Evolutionary conservation across 768 basidiomycete genomes (phyloP).

Genomic region (Leccinum variicolor): DNA sequence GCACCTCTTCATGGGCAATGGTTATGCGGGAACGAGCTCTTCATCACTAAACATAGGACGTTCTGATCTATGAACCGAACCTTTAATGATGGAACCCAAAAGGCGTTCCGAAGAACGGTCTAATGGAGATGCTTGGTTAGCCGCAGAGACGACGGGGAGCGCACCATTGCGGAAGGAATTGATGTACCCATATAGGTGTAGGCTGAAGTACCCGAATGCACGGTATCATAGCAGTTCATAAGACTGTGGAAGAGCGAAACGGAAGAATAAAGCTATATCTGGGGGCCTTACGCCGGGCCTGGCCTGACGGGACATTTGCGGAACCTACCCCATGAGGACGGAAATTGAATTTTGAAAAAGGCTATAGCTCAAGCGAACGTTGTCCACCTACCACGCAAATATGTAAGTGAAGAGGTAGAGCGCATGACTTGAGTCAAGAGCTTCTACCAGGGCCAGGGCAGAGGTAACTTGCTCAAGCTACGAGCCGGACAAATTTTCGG

Average conservation of each 20-base stretch:
- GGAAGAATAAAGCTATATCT: background rate
- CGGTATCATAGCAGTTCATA: too few relatives aligned
- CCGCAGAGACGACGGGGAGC: background rate
- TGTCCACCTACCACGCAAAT: background rate
- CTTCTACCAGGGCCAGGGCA: background rate
- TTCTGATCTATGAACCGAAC: background rate
- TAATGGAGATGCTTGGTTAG: background rate
- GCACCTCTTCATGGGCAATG: background rate
- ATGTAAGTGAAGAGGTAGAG: background rate
- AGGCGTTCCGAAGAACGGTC: background rate
- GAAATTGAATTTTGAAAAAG: too few relatives aligned
- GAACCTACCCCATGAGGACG: too few relatives aligned
- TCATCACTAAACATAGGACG: background rate
- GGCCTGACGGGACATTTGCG: too few relatives aligned
- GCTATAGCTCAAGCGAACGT: background rate
- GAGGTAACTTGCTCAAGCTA: background rate
- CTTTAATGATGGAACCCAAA: background rate
- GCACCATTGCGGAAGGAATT: background rate
- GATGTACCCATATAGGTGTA: background rate
- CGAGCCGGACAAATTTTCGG: background rate
- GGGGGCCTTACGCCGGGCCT: too few relatives aligned
- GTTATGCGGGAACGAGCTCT: background rate
- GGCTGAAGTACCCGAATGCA: background rate
- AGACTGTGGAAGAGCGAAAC: background rate
- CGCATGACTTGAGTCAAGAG: background rate